Conservation (phyloP, 495 filamentous ascomycete species). For the Bombardia bombarda region DNA sequence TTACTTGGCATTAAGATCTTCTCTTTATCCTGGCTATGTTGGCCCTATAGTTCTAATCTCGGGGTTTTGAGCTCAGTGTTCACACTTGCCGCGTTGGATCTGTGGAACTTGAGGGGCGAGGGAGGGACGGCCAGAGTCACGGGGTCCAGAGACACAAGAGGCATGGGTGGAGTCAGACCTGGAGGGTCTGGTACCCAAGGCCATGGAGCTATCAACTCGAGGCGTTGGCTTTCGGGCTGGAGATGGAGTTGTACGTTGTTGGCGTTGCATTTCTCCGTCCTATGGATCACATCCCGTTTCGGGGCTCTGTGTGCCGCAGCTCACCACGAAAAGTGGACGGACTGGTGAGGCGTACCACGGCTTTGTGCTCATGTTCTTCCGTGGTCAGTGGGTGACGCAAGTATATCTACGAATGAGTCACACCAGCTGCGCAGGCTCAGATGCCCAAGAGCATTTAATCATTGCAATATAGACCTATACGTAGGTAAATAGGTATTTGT, state of each 20-base stretch:
- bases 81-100: slow-evolving; percentile 30
- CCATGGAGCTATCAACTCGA: slow-evolving; percentile 1
- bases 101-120: slow-evolving; percentile 17
- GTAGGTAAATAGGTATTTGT: too few species aligned
- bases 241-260: slow-evolving; percentile 28
- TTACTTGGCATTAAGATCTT: slow-evolving; percentile 33
- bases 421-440: too few species aligned
- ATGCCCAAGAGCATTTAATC: too few species aligned
- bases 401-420: too few species aligned
- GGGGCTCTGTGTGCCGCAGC: slow-evolving; percentile 29
- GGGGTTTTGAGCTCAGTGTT: slow-evolving; percentile 26
- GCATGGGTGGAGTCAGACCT: slow-evolving; percentile 3
- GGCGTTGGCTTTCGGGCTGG: slow-evolving; percentile 26
- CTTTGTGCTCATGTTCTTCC: too few species aligned
- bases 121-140: slow-evolving; percentile 1
- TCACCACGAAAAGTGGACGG: slow-evolving; percentile 23
- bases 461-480: too few species aligned
- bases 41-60: slow-evolving; percentile 34
- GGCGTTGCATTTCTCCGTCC: slow-evolving; percentile 26
- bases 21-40: slow-evolving; percentile 33
- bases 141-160: slow-evolving; percentile 1
- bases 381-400: too few species aligned
- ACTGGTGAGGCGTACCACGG: slow-evolving; percentile 17
- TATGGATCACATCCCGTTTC: slow-evolving; percentile 29
- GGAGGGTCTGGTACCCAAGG: slow-evolving; percentile 5